Evolutionary conservation across 306 rosid genomes (phyloP), one percentile per base, ranked within the genome.

Genomic region (Casuarina cunninghamiana): DNA sequence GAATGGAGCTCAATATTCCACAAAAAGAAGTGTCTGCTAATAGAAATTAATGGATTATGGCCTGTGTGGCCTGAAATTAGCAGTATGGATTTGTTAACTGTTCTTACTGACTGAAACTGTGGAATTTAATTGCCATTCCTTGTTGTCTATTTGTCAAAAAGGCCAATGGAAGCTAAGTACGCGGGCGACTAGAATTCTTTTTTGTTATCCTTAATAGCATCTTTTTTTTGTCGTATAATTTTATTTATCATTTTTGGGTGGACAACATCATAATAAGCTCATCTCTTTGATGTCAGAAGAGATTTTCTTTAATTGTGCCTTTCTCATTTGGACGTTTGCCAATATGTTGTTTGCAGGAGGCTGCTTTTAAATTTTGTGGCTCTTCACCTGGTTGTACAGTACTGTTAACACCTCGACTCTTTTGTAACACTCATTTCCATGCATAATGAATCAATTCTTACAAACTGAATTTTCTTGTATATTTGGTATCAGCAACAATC

Each of bases 371-470:
- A 83, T 82, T 17, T 60, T 75, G 70, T 83, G 81, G 86, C 85
- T 55, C 71, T 21, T 81, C 71, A 46, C 85, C 86, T 78, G 90
- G 82, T 80, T 91, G 92, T 91, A 88, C 97, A 89, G 88, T 80
- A 85, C 80, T 82, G 81, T 86, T 26, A 79, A 88, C 87, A 76
- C 80, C 83, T 62, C 53, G 84, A 77, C 11, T 66, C n/a, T 66
- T 16, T 6, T 41, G 50, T 39, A 42, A 66, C 71, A 41, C 46
- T 39, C 50, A 66, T 41, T 42, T 66, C n/a, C 71, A 41, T 66
- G 80, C 72, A 63, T 79, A 78, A 76, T 76, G 63, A 81, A 62
- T 73, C 74, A 75, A 63, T 69, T 53, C 71, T 77, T 74, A 73
- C 74, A 82, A 77, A 62, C 78, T 67, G 73, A 84, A 75, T 72